phyloP scores from a whole-genome alignment of 495 filamentous ascomycete genomes.

The Talaromyces stipitatus region DNA sequence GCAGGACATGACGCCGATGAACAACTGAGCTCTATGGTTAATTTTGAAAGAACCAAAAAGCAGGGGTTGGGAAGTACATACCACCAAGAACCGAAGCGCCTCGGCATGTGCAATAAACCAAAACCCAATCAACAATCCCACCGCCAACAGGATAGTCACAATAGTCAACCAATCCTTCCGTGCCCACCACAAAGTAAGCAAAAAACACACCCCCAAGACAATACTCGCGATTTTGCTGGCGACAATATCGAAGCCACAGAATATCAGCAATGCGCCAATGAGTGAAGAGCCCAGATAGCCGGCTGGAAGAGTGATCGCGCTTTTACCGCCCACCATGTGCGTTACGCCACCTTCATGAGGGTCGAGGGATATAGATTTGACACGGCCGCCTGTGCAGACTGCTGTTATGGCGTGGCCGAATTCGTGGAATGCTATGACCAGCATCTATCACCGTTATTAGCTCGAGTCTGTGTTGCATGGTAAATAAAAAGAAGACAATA shows the following conservation, averaged over 20 bases:
- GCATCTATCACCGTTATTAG: conserved; percentile 46
- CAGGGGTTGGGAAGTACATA: conserved; percentile 17
- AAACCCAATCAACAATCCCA: conserved; percentile 63
- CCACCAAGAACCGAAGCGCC: conserved; percentile 63
- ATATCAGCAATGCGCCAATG: conserved; percentile 70
- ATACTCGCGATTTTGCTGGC: conserved; percentile 72
- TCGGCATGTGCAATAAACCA: conserved; percentile 77
- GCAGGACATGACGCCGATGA: conserved; percentile 73
- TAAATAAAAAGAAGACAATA: conserved; percentile 15
- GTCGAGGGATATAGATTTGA: conserved; percentile 65
- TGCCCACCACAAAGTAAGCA: conserved; percentile 75
- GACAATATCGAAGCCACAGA: conserved; percentile 74
- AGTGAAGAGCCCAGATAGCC: conserved; percentile 70
- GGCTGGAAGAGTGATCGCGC: conserved; percentile 64
- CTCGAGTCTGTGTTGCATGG: neutral
- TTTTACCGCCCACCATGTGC: conserved; percentile 69
- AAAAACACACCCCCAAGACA: conserved; percentile 61
- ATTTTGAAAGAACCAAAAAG: neutral
- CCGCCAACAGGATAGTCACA: conserved; percentile 56
- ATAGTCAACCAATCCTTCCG: conserved; percentile 71
- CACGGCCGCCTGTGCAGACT: conserved; percentile 61
- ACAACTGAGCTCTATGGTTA: conserved; percentile 40
- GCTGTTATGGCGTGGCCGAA: conserved; percentile 72
- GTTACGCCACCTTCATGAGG: conserved; percentile 68
- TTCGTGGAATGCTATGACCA: conserved; percentile 80